A percentile compares a stretch with the other conserved stretches of the same genome.
Conservation (phyloP, 345 rosid genomes). For the Citrus reticulata region DNA sequence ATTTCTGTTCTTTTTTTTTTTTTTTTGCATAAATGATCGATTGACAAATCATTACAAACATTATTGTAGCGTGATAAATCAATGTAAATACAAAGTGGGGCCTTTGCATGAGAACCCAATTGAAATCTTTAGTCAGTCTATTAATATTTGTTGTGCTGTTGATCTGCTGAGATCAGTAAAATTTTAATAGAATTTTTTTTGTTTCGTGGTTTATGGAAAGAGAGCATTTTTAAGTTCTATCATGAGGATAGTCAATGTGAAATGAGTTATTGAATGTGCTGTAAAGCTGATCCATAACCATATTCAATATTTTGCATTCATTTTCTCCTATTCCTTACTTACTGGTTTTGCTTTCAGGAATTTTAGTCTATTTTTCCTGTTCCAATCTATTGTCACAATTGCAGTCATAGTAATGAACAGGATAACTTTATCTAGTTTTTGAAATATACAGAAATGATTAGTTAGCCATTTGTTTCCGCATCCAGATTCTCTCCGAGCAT, state of each 20-base stretch:
- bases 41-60: not conserved
- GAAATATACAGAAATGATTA: slow-evolving; percentile 3
- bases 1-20: not conserved
- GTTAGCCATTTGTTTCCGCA: slow-evolving; percentile 3
- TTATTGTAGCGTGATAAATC: not conserved
- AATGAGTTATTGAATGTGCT: not conserved
- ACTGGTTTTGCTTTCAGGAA: not conserved
- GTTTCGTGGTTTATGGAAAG: not conserved
- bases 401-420: too few species aligned
- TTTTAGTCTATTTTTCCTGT: not conserved
- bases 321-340: not conserved
- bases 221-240: not conserved
- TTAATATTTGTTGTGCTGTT: not conserved
- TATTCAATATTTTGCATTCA: not conserved
- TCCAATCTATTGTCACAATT: not conserved
- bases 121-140: not conserved
- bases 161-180: not conserved
- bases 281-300: not conserved
- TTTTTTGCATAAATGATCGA: not conserved
- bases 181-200: not conserved
- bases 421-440: not conserved
- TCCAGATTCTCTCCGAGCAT: slow-evolving; percentile 90
- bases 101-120: not conserved
- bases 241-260: not conserved
- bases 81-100: not conserved